Evolutionary conservation across 73 alveolate species (phyloP).

Genomic region (Diophrys appendiculata): DNA sequence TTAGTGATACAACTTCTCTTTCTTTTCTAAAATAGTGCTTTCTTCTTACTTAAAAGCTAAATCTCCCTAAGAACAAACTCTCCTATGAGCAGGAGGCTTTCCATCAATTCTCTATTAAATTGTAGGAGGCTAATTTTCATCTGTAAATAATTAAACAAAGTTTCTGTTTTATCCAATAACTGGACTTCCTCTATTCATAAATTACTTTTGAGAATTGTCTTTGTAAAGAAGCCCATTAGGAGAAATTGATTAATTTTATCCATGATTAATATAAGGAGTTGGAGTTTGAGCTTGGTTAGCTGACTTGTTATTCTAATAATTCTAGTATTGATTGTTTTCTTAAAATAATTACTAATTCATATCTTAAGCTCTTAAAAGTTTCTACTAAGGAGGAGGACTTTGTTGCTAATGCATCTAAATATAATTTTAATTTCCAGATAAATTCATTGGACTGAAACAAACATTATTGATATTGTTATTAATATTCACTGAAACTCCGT

Average conservation of each 20-base stretch:
- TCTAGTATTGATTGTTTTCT: not conserved
- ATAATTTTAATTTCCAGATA: slow-evolving; percentile 3
- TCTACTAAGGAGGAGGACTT: slow-evolving; percentile 5
- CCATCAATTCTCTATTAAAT: too few relatives aligned
- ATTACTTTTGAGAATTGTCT: too few relatives aligned
- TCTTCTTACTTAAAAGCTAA: not conserved
- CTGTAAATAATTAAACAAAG: too few relatives aligned
- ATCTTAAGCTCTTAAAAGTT: not conserved
- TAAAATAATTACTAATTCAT: not conserved
- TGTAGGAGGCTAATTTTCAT: too few relatives aligned
- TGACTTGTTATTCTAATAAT: not conserved
- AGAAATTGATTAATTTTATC: too few relatives aligned
- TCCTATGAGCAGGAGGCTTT: too few relatives aligned
- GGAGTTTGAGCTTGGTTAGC: not conserved
- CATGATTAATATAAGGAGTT: too few relatives aligned
- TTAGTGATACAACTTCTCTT: not conserved
- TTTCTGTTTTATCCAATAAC: too few relatives aligned
- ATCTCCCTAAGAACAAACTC: slow-evolving; percentile 3
- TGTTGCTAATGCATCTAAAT: not conserved
- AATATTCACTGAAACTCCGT: not conserved
- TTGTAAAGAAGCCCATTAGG: too few relatives aligned
- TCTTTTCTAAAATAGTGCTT: not conserved
- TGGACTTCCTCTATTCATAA: too few relatives aligned
- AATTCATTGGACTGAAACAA: slow-evolving; percentile 1
- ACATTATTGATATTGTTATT: slow-evolving; percentile 6